Percentiles rank a stretch among this genome's conserved stretches.
These are phyloP conservation scores for Aspergillus aculeatinus DNA, from an alignment of 2,329 filamentous ascomycete genomes.

Conservation along the genomic window DNA sequence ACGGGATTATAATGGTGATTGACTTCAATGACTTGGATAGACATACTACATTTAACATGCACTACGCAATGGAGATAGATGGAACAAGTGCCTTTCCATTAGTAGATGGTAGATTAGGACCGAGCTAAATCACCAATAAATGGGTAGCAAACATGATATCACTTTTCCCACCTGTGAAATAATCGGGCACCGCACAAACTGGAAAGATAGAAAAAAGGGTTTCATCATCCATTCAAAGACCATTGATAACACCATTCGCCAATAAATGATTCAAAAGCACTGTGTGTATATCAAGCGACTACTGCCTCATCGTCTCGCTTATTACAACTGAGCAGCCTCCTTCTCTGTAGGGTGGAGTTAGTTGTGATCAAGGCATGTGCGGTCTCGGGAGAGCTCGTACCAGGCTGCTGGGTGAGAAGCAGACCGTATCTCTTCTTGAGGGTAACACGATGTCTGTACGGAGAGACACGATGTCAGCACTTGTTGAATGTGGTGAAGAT, in stretches of 20 bases:
- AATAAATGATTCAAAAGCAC: conserved; percentile 28
- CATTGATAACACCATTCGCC: conserved; percentile 43
- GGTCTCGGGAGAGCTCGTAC: conserved; percentile 37
- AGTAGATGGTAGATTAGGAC: conserved; percentile 4
- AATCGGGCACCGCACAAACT: conserved; percentile 10
- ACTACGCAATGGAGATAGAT: conserved; percentile 15
- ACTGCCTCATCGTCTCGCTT: conserved; percentile 11
- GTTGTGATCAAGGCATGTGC: neutral
- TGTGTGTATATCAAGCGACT: conserved; percentile 26
- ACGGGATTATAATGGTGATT: conserved; percentile 16
- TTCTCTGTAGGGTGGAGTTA: conserved; percentile 24
- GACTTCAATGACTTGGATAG: conserved; percentile 12
- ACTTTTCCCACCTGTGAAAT: neutral
- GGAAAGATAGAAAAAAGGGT: conserved; percentile 20
- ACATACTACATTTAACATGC: conserved; percentile 11
- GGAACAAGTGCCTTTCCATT: conserved; percentile 2
- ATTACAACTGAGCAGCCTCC: conserved; percentile 34
- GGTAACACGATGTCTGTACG: conserved; percentile 77
- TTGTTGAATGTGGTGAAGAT: neutral
- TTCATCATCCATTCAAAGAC: conserved; percentile 28
- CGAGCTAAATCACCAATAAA: neutral
- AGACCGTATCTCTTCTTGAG: conserved; percentile 91
- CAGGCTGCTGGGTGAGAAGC: conserved; percentile 74
- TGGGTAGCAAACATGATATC: neutral
- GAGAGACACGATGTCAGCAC: neutral